phyloP scores from a whole-genome alignment of 1,284 basidiomycete species.

The Laetiporus sulphureus region DNA sequence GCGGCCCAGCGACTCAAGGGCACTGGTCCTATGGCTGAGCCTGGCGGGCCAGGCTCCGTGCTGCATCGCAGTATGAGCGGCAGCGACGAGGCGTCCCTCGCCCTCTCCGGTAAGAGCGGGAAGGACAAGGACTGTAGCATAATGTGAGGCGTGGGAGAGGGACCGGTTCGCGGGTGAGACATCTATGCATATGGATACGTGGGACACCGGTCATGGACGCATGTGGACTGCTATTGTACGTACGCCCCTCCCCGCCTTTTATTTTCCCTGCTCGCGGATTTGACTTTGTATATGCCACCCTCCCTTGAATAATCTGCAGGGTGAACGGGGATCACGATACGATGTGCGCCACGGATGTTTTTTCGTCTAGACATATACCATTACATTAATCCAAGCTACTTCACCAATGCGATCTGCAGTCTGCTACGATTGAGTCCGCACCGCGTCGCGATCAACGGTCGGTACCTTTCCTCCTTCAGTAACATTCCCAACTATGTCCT shows the following conservation, averaged over 20 bases:
- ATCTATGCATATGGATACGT: neutral
- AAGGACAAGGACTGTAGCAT: conserved; percentile 78
- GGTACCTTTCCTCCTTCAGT: conserved; percentile 13
- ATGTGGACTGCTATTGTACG: conserved; percentile 2
- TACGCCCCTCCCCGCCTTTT: neutral
- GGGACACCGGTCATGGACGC: no score
- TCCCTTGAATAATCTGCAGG: no score
- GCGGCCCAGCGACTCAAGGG: conserved; percentile 82
- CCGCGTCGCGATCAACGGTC: no score
- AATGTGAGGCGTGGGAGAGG: conserved; percentile 47
- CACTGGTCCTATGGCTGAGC: conserved; percentile 44
- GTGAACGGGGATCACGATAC: no score
- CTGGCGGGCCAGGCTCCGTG: conserved; percentile 55
- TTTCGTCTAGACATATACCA: no score
- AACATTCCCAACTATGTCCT: conserved; percentile 23
- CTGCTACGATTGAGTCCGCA: no score
- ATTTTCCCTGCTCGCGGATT: no score
- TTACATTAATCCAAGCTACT: no score
- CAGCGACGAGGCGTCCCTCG: conserved; percentile 24
- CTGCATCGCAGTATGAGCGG: conserved; percentile 44
- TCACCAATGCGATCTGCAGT: no score
- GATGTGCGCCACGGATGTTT: no score
- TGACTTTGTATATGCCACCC: no score
- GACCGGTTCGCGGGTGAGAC: no score
- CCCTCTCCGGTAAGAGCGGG: conserved; percentile 31